Conservation (phyloP, 306 rosid species). For the Prunus salicina region DNA sequence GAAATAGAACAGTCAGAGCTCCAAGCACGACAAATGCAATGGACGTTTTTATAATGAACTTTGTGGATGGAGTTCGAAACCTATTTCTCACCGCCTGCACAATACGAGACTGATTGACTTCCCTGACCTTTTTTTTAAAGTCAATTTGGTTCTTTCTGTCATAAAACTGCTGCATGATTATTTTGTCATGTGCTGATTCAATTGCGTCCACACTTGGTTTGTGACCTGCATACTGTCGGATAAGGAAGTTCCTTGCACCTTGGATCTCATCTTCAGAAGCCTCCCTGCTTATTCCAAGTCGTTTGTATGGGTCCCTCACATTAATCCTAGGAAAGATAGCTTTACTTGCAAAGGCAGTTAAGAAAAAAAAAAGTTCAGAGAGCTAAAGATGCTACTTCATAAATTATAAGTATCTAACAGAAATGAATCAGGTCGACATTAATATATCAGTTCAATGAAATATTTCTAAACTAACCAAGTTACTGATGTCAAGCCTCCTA, state of each 20-base stretch:
- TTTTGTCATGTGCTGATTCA: conserved; percentile 93
- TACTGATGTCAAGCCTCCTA: background rate
- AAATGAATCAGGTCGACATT: background rate
- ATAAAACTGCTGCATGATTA: conserved; percentile 78
- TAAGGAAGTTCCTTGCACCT: conserved; percentile 85
- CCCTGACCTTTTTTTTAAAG: conserved; percentile 73
- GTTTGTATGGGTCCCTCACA: conserved; percentile 86
- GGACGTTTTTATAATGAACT: conserved; percentile 72
- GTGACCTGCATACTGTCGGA: conserved; percentile 78
- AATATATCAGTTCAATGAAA: background rate
- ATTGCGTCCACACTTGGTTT: conserved; percentile 90
- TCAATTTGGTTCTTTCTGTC: conserved; percentile 83
- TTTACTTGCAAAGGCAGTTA: conserved; percentile 41
- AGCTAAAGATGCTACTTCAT: conserved; percentile 10
- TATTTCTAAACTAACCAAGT: background rate
- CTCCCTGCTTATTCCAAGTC: conserved; percentile 93
- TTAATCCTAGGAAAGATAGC: conserved; percentile 86
- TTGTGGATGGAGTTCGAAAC: conserved; percentile 74
- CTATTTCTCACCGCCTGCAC: conserved; percentile 74
- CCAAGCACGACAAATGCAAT: conserved; percentile 66
- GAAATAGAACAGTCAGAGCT: conserved; percentile 70
- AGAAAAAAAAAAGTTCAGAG: conserved; percentile 17
- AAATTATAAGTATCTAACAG: background rate
- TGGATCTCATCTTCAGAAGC: conserved; percentile 98
- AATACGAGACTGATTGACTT: conserved; percentile 69